These are phyloP conservation scores for Solanum bulbocastanum DNA, from an alignment of 257 asterid species.

Conservation along the genomic window DNA sequence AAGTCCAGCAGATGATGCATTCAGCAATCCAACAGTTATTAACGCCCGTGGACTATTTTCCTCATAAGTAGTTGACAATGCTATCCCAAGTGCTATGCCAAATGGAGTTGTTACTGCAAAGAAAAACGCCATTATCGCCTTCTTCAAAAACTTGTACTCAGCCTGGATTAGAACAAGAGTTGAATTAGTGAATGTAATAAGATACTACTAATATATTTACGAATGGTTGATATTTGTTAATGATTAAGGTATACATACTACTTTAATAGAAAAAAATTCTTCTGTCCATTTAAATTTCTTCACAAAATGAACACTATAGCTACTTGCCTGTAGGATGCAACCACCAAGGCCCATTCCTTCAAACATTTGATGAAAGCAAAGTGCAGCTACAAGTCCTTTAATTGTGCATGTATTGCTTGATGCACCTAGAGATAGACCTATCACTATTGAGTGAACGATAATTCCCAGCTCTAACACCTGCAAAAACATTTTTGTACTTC, in stretches of 20 bases:
- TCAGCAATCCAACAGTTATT: constrained; percentile 41
- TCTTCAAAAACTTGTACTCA: constrained; percentile 28
- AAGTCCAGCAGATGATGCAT: constrained; percentile 36
- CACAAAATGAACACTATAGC: too few relatives aligned
- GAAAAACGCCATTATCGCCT: constrained; percentile 47
- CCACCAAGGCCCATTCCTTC: constrained; percentile 51
- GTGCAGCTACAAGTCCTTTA: constrained; percentile 32
- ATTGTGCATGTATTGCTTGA: constrained; percentile 30
- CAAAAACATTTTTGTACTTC: neutral
- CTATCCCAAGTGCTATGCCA: constrained; percentile 51
- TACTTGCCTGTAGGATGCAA: constrained; percentile 36
- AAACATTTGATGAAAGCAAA: constrained; percentile 38
- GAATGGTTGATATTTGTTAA: too few relatives aligned
- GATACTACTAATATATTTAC: neutral
- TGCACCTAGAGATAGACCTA: constrained; percentile 30
- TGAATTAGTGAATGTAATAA: neutral
- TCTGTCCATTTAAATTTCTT: too few relatives aligned
- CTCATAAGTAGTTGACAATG: constrained; percentile 22
- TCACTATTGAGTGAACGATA: constrained; percentile 30
- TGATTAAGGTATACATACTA: too few relatives aligned
- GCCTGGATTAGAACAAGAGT: constrained; percentile 14
- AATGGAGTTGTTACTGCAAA: constrained; percentile 47
- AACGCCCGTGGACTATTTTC: constrained; percentile 47
- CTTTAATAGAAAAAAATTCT: too few relatives aligned
- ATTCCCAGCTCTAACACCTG: constrained; percentile 44